Conservation (phyloP, 1,284 basidiomycete genomes). For the Mrakiaceae sp. region DNA sequence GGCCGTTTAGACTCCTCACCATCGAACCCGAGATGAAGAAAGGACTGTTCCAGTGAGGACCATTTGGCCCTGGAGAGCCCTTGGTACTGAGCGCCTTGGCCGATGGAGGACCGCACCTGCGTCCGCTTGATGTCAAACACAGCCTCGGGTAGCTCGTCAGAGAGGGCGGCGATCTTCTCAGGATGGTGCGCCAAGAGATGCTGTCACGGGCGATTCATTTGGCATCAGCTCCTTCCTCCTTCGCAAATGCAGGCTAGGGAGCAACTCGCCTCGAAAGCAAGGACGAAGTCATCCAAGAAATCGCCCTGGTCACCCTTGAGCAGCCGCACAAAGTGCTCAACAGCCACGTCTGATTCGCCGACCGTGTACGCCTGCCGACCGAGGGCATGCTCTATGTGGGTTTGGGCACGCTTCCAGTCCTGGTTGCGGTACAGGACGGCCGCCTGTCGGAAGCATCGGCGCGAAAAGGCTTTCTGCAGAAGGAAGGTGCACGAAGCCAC, state of each 20-base stretch:
- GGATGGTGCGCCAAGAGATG: slow-evolving; percentile 10
- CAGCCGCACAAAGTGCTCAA: slow-evolving; percentile 37
- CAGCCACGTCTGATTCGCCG: slow-evolving; percentile 37
- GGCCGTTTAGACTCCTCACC: neutral
- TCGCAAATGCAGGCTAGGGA: neutral
- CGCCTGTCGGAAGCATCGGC: slow-evolving; percentile 35
- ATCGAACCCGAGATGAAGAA: neutral
- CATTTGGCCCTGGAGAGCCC: neutral
- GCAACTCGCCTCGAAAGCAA: slow-evolving; percentile 36
- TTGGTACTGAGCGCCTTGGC: neutral
- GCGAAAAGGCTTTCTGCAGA: slow-evolving; percentile 35
- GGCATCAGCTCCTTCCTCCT: neutral
- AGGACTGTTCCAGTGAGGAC: slow-evolving; percentile 2
- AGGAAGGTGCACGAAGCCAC: neutral
- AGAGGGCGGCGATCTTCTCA: slow-evolving; percentile 6
- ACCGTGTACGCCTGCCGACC: slow-evolving; percentile 42
- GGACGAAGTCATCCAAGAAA: slow-evolving; percentile 38
- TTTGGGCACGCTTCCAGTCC: slow-evolving; percentile 37
- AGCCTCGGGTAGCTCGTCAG: slow-evolving; percentile 7
- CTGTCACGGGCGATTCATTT: neutral
- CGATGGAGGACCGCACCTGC: neutral
- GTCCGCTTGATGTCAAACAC: slow-evolving; percentile 10
- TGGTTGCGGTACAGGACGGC: slow-evolving; percentile 29
- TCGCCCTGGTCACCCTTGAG: slow-evolving; percentile 32
- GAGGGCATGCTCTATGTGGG: slow-evolving; percentile 40